phyloP scores from a whole-genome alignment of 257 asterid genomes.

The Salvia rosmarinus region DNA sequence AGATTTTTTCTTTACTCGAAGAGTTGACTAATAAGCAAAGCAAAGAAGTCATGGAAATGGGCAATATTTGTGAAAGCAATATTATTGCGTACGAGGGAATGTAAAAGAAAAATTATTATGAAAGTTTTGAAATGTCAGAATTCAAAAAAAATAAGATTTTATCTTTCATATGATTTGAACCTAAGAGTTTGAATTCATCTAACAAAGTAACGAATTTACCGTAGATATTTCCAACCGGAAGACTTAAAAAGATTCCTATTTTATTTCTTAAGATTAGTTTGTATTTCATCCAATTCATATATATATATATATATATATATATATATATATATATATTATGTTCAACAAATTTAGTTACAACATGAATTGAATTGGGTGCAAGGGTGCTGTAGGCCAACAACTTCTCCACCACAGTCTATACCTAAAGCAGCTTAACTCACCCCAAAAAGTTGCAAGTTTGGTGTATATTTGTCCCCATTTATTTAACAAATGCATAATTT shows the following conservation, averaged over 20 bases:
- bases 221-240: no score
- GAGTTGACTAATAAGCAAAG: background rate
- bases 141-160: no score
- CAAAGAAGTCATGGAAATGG: background rate
- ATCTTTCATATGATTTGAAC: no score
- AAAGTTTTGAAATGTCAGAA: constrained; percentile 25
- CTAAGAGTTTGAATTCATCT: no score
- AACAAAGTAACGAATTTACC: no score
- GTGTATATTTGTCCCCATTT: background rate
- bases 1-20: background rate
- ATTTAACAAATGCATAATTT: background rate
- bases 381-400: constrained; percentile 1
- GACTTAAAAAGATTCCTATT: no score
- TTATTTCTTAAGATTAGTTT: no score
- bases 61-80: constrained; percentile 8
- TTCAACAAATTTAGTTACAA: constrained; percentile 14
- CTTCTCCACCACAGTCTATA: constrained; percentile 4
- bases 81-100: constrained; percentile 13
- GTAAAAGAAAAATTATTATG: background rate
- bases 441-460: background rate
- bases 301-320: no score
- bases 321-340: background rate
- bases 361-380: background rate
- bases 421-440: constrained; percentile 4
- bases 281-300: no score